Base-by-base conservation (phyloP, 495 filamentous ascomycete genomes). In the Penicillium taxi region DNA sequence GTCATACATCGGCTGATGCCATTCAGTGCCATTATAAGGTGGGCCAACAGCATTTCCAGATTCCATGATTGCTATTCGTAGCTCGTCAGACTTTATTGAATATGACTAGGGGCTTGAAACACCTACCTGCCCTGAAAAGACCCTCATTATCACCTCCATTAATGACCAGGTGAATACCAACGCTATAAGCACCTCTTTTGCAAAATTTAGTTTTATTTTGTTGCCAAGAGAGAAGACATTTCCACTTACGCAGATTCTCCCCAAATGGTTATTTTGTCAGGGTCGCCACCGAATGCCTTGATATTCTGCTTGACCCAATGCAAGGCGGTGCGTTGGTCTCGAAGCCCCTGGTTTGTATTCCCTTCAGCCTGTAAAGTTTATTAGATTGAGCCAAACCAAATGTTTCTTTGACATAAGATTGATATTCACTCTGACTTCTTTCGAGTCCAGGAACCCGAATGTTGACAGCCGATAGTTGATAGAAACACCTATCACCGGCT, bases 391-490 rank as follows among this genome's bases (percentile, higher is more conserved):
- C 6, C 12, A 17, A 16, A 9, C 0, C 11, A 15, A 21, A 20
- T 20, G 14, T 1, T 1, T 7, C 19, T 13, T 18, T 14, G n/a
- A 30, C 8, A 13, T 20, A 32, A n/a, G 7, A 35, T 1, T 26
- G 8, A 2, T 26, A 35, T 44, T 30, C 43, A 63, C 71, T 26
- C 59, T 52, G 27, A 63, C 53, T 48, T 63, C 59, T 32, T 57
- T 37, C 6, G 59, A 63, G 4, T 83, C 80, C 6, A 87, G 57
- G 38, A 85, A 86, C 1, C 84, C 84, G 59, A 76, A 82, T 0
- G 79, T 63, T 0, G 82, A 78, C 17, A 87, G 69, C 5, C 84
- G 75, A 44, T 86, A 86, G 45, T 86, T 87, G 56, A 87, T 78
- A 44, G 77, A 79, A 6, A 89, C 75, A 18, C 84, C 65, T 5